Evolutionary conservation across 441 rosid species (phyloP), one percentile per base, ranked within the genome.

Genomic region (Sinapis alba): DNA sequence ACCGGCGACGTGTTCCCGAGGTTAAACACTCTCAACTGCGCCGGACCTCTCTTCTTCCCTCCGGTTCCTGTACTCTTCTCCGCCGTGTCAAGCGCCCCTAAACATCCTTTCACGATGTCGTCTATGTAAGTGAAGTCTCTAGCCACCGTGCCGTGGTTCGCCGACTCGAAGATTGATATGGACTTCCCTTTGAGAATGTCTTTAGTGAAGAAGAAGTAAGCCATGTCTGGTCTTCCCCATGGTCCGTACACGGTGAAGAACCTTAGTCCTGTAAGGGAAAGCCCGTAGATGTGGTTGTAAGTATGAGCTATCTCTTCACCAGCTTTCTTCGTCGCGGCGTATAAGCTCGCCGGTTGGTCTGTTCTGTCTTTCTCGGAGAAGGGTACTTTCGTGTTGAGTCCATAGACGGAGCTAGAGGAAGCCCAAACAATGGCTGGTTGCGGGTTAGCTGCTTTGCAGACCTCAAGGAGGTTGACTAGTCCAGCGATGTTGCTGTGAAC

Each of bases 141-240:
- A 38, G 99, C 98, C 64, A 96, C 99, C 0, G 94, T 84, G 6
- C 95, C 94, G 23, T 75, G 79, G 78, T 87, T 81, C 20, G 91
- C 81, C 0, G 87, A 88, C 78, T 93, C 99, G 66, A 93, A 96
- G 6, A 96, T 85, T 0, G 97, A 71, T 3, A 96, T 93, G 10
- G 86, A 64, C 83, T 96, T 96, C 34, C 99, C 94, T 68, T 88
- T 89, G 78, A 96, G 73, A 8, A 96, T 89, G 77, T 93, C 97
- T 73, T 76, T 93, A 0, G 99, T 93, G 82, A 96, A 96, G 82
- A 96, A 96, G 89, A 93, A 96, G 82, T 96, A 96, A 2, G 99
- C 98, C 99, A 93, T 96, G 83, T 96, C 99, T 5, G 99, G 99
- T 65, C 99, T 89, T 20, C 99, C 99, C 99, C 99, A 93, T 0